Evolutionary conservation across 495 filamentous ascomycete species (phyloP).

Genomic region (Halenospora varia): DNA sequence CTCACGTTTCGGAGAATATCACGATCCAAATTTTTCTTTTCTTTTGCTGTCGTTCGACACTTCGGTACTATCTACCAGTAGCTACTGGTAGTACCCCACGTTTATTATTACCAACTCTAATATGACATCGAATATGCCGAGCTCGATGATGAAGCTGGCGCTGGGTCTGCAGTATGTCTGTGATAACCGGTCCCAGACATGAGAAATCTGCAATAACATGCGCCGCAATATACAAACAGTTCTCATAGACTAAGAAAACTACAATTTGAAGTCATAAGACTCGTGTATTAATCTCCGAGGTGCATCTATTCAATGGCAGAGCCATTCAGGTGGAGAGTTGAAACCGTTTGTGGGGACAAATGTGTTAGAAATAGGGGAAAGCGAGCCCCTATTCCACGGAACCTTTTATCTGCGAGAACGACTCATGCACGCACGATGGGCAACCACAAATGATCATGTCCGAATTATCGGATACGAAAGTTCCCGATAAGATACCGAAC

Average conservation of each 20-base stretch:
- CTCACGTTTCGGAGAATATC: background rate
- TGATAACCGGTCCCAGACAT: background rate
- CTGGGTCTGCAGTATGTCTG: background rate
- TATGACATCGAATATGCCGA: background rate
- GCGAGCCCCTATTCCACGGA: background rate
- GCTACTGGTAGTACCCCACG: background rate
- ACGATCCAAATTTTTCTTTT: background rate
- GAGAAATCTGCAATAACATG: background rate
- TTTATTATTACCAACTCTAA: background rate
- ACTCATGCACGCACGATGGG: background rate
- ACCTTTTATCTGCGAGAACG: background rate
- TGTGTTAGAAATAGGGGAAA: background rate
- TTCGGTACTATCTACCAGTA: background rate
- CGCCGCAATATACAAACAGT: background rate
- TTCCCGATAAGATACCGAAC: background rate
- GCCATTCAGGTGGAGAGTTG: background rate
- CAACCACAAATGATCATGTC: background rate
- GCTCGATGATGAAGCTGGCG: background rate
- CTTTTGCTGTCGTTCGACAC: background rate
- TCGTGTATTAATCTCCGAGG: background rate
- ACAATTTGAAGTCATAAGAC: background rate
- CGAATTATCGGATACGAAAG: background rate
- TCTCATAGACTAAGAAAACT: background rate
- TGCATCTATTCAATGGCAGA: background rate
- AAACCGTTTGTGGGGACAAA: background rate